Base-by-base conservation (phyloP, 2,329 filamentous ascomycete species). In the Emmonsia crescens region DNA sequence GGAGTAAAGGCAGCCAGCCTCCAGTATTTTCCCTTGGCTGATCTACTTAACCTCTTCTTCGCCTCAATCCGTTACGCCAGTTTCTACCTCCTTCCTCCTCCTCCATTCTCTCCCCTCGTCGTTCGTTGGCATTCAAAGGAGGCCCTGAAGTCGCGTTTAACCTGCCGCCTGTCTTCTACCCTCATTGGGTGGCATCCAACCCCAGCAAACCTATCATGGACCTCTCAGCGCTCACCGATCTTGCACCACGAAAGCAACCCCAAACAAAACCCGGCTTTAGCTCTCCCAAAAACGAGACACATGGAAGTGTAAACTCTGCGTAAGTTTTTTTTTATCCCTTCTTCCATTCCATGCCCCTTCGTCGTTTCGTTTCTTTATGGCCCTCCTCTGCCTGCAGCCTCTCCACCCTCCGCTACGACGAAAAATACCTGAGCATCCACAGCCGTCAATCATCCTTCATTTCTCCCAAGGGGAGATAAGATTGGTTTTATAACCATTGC, bases 181-280 rank as follows among this genome's bases (percentile, higher is more conserved):
- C 31, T 27, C 21, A 36, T 52, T 40, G 46, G 42, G 33, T 24
- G 42, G 29, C 31, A 29, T 38, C 24, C 44, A 29, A 16, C n/a
- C 33, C 36, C 29, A 27, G 24, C 44, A 38, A 49, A 27, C 24
- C 31, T 58, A 58, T 51, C 60, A 66, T 66, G 64, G 64, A 66
- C 60, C 61, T 66, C 58, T 66, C 64, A 55, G 56, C 59, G n/a
- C 54, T 66, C 60, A 63, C 64, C 38, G 64, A 62, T 38, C 46
- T 61, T 44, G 56, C 64, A 60, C 60, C 63, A 33, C 61, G 62
- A 58, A 61, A 55, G 16, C 55, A 57, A 54, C 31, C 21, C 36
- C 61, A 64, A 57, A 58, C 57, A 56, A 63, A 64, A 58, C 38
- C 59, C 16, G 44, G 33, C 29, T 63, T 60, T 29, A 3, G 12